phyloP scores from a whole-genome alignment of 345 rosid genomes.

The Citrus cavaleriei region DNA sequence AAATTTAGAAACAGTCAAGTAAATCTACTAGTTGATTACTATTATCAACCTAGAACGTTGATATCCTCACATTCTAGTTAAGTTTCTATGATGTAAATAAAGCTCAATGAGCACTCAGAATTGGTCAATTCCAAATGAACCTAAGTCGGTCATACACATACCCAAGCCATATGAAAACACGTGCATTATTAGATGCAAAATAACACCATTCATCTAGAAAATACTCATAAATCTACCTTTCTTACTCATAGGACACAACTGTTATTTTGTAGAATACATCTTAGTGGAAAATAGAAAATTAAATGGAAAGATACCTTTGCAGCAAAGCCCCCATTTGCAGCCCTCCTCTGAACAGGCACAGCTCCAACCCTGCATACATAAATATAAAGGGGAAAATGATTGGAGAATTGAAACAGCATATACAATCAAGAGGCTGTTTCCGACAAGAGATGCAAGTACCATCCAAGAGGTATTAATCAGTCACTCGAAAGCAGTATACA shows the following conservation, averaged over 20 bases:
- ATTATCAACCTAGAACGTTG: not conserved
- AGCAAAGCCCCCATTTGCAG: slow-evolving; percentile 32
- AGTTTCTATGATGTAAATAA: not conserved
- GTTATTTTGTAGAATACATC: not conserved
- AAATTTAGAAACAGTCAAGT: not conserved
- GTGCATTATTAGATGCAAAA: not conserved
- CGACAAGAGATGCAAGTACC: not conserved
- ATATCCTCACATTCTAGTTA: not conserved
- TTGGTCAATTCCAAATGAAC: not conserved
- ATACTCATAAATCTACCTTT: not conserved
- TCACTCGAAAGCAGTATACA: not conserved
- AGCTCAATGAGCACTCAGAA: not conserved
- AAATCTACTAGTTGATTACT: not conserved
- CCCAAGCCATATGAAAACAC: not conserved
- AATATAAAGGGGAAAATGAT: slow-evolving; percentile 10
- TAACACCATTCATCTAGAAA: not conserved
- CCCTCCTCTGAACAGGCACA: slow-evolving; percentile 37
- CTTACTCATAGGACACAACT: not conserved
- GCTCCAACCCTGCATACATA: slow-evolving; percentile 48
- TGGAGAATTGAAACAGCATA: not conserved
- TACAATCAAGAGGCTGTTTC: slow-evolving; percentile 2
- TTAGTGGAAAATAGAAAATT: not conserved
- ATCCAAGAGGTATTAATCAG: not conserved
- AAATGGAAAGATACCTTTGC: slow-evolving; percentile 49
- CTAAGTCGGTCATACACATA: not conserved